Evolutionary conservation across 192 early-diverging fungal genomes (phyloP).

Genomic region (Backusella australiensis): DNA sequence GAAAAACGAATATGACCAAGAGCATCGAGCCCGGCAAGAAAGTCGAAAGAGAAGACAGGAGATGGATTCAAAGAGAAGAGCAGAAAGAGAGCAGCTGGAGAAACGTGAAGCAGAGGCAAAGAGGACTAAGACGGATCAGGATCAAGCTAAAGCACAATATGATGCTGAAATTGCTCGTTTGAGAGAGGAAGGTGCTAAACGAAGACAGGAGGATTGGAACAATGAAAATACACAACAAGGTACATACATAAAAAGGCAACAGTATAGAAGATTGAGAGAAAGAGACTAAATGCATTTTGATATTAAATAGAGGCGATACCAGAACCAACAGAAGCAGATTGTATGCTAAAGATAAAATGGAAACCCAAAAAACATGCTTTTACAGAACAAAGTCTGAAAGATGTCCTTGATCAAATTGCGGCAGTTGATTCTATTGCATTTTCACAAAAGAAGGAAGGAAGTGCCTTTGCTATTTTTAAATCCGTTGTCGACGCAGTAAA

Average conservation of each 20-base stretch:
- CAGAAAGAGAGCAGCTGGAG: constrained; percentile 47
- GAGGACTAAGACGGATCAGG: constrained; percentile 41
- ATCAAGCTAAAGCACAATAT: constrained; percentile 33
- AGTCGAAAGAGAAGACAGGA: constrained; percentile 40
- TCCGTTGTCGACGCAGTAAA: constrained; percentile 47
- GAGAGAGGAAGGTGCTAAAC: constrained; percentile 29
- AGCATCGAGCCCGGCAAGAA: constrained; percentile 36
- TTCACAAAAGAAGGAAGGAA: constrained; percentile 39
- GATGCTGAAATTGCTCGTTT: constrained; percentile 41
- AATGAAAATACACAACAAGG: constrained; percentile 20
- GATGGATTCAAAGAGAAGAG: constrained; percentile 44
- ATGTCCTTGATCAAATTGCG: constrained; percentile 38
- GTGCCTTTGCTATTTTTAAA: constrained; percentile 43
- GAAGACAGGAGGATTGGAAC: constrained; percentile 30
- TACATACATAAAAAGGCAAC: not conserved
- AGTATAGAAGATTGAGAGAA: not conserved
- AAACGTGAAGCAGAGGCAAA: constrained; percentile 44
- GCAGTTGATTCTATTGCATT: constrained; percentile 41
- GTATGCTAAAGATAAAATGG: constrained; percentile 49
- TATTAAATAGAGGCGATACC: constrained; percentile 10
- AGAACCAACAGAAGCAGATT: constrained; percentile 40
- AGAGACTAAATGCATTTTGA: not conserved
- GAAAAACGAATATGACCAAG: constrained; percentile 40
- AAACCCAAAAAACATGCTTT: constrained; percentile 45
- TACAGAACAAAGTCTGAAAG: constrained; percentile 27